phyloP scores from a whole-genome alignment of 2,329 filamentous ascomycete species.

The Intubia oerlemansii region DNA sequence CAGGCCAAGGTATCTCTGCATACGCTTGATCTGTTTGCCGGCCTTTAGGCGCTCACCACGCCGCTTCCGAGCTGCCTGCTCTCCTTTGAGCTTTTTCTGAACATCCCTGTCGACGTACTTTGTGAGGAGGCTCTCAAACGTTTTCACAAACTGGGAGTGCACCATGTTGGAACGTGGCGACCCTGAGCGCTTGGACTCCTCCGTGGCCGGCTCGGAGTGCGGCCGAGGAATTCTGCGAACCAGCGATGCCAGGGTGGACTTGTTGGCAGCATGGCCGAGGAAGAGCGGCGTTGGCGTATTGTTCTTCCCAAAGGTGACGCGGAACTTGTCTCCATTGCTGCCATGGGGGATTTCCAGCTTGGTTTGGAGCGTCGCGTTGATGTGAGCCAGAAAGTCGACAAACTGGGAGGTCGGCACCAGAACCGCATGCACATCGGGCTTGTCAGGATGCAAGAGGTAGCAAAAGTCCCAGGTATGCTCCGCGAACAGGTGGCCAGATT shows the following conservation, averaged over 20 bases:
- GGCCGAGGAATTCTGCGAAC: not conserved
- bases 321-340: conserved; percentile 28
- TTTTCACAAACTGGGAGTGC: too few relatives aligned
- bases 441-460: conserved; percentile 37
- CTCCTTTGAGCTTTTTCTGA: conserved; percentile 15
- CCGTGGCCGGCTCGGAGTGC: not conserved
- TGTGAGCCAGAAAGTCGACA: conserved; percentile 35
- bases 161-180: too few relatives aligned
- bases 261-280: conserved; percentile 33
- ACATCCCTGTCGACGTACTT: too few relatives aligned
- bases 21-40: conserved; percentile 20
- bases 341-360: conserved; percentile 35
- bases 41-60: not conserved
- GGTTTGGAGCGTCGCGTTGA: conserved; percentile 37
- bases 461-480: conserved; percentile 53
- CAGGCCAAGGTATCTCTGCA: conserved; percentile 52
- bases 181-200: not conserved
- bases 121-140: too few relatives aligned
- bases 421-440: conserved; percentile 32
- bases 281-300: conserved; percentile 45
- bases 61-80: not conserved
- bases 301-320: conserved; percentile 37
- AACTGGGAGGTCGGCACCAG: conserved; percentile 50
- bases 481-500: conserved; percentile 31
- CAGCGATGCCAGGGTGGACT: conserved; percentile 13